These are phyloP conservation scores for Hypoxylon sp. DNA, from an alignment of 2,329 filamentous ascomycete genomes.

Conservation along the genomic window DNA sequence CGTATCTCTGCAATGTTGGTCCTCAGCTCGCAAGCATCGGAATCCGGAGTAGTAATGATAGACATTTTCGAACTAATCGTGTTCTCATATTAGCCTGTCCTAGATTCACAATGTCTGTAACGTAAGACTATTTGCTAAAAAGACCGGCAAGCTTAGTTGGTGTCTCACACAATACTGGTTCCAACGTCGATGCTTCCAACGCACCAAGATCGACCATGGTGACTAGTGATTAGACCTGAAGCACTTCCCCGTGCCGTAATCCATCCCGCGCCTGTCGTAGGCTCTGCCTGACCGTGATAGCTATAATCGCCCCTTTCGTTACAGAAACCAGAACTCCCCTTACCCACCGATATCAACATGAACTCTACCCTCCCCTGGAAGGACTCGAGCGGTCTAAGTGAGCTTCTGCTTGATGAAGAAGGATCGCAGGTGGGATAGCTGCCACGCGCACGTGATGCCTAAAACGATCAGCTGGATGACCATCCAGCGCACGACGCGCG, in stretches of 20 bases:
- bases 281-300: neutral
- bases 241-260: neutral
- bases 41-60: slow-evolving; percentile 11
- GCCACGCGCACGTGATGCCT: slow-evolving; percentile 92
- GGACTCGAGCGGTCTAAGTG: slow-evolving; percentile 71
- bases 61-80: slow-evolving; percentile 8
- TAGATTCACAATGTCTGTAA: slow-evolving; percentile 1
- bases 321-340: slow-evolving; percentile 16
- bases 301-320: neutral
- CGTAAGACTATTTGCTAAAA: neutral
- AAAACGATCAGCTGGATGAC: slow-evolving; percentile 88
- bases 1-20: neutral
- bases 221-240: slow-evolving; percentile 1
- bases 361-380: neutral
- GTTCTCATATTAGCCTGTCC: slow-evolving; percentile 18
- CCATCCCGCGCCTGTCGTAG: slow-evolving; percentile 11
- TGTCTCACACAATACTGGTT: neutral
- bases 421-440: slow-evolving; percentile 91
- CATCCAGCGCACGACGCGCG: slow-evolving; percentile 93
- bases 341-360: slow-evolving; percentile 6
- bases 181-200: slow-evolving; percentile 9
- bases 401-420: slow-evolving; percentile 99
- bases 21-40: neutral
- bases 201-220: slow-evolving; percentile 8
- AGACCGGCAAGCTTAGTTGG: neutral